Evolutionary conservation across 371 early-diverging fungal species (phyloP).

Genomic region (Mucor indicus): DNA sequence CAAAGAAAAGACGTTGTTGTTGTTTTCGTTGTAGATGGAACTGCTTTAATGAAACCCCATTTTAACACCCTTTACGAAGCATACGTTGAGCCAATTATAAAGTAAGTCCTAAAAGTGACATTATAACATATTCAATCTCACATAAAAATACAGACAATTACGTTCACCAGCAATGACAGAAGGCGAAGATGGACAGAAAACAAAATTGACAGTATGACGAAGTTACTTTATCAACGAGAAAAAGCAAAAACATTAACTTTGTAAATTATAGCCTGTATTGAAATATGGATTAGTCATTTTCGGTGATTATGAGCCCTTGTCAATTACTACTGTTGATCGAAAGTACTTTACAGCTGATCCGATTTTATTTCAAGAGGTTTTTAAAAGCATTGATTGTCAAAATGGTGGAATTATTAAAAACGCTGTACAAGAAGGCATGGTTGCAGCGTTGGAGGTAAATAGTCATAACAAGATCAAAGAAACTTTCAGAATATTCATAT

Average conservation of each 20-base stretch:
- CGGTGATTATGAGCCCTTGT: constrained; percentile 65
- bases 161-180: constrained; percentile 53
- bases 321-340: constrained; percentile 51
- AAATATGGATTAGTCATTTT: constrained; percentile 63
- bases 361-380: constrained; percentile 47
- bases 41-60: constrained; percentile 56
- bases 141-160: constrained; percentile 39
- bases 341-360: constrained; percentile 57
- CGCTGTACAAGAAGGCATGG: constrained; percentile 63
- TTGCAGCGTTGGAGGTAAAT: constrained; percentile 62
- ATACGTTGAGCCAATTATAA: constrained; percentile 59
- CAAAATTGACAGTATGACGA: constrained; percentile 56
- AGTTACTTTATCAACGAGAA: neutral
- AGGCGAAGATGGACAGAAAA: constrained; percentile 52
- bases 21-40: constrained; percentile 60
- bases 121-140: neutral
- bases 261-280: constrained; percentile 44
- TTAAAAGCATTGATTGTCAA: constrained; percentile 46
- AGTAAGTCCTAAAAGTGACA: constrained; percentile 26
- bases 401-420: constrained; percentile 63
- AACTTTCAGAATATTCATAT: neutral
- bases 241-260: neutral
- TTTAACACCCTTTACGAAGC: constrained; percentile 48
- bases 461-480: too few species aligned
- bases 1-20: constrained; percentile 56